These are phyloP conservation scores for Phytophthora aleatoria DNA, from an alignment of 352 stramenopile genomes.

Conservation along the genomic window DNA sequence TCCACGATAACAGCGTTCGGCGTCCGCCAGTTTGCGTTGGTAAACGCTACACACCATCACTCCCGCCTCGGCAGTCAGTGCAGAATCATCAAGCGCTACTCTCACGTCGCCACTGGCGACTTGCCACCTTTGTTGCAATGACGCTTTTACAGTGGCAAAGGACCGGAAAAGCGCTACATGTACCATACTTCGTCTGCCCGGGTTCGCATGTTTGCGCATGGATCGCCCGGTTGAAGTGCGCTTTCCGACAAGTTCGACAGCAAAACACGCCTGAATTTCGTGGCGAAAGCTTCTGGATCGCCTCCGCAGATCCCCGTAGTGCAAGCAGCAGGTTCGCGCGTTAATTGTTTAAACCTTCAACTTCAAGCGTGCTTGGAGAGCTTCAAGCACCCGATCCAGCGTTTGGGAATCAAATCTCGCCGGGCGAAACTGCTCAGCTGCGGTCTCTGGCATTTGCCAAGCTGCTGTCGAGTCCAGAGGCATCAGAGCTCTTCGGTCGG, in stretches of 20 bases:
- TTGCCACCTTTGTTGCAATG: constrained; percentile 2
- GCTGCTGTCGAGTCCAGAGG: no score
- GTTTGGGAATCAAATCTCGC: constrained; percentile 11
- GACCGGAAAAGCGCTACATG: constrained; percentile 9
- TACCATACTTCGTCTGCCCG: not conserved
- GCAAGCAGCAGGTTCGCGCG: constrained; percentile 6
- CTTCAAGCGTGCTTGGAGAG: constrained; percentile 2
- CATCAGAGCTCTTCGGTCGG: no score
- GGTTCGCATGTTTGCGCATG: constrained; percentile 6
- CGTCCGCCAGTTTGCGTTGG: not conserved
- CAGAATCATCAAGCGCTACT: not conserved
- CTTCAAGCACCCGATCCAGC: not conserved
- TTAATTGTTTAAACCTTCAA: constrained; percentile 1
- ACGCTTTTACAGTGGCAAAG: constrained; percentile 11
- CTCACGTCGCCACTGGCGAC: not conserved
- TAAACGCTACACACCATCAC: not conserved
- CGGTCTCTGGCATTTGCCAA: not conserved
- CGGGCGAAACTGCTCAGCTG: not conserved
- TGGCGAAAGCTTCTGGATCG: not conserved
- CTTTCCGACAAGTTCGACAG: not conserved
- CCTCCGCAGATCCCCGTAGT: constrained; percentile 8
- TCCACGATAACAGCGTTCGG: not conserved
- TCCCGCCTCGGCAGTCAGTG: not conserved
- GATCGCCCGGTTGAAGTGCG: constrained; percentile 18
- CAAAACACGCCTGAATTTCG: constrained; percentile 7